Evolutionary conservation across 306 rosid genomes (phyloP).

Genomic region (Prinsepia uniflora): DNA sequence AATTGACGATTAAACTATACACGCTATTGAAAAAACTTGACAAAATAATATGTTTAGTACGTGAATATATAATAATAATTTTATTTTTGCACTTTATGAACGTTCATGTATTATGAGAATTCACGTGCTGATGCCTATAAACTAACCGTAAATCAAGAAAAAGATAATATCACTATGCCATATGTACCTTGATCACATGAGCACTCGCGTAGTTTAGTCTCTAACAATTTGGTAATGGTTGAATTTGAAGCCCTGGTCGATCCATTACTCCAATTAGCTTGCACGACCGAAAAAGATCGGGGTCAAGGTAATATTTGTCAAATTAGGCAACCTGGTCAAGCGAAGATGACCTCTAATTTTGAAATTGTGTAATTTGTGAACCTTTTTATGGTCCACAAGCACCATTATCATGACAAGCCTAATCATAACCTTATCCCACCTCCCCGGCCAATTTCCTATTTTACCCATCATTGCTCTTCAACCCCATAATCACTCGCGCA

Average conservation of each 20-base stretch:
- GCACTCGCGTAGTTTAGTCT: background rate
- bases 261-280: background rate
- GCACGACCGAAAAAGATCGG: background rate
- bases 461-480: background rate
- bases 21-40: too few species aligned
- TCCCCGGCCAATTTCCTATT: background rate
- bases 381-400: constrained; percentile 14
- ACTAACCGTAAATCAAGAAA: too few species aligned
- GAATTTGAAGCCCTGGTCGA: background rate
- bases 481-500: background rate
- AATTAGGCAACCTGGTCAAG: constrained; percentile 6
- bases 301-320: background rate
- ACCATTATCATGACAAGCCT: background rate
- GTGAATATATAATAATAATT: too few species aligned
- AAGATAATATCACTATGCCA: too few species aligned
- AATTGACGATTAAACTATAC: too few species aligned
- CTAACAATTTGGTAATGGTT: background rate
- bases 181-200: too few species aligned
- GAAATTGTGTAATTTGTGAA: background rate
- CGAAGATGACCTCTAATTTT: constrained; percentile 13
- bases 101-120: too few species aligned
- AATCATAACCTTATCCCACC: constrained; percentile 24
- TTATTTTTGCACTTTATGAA: too few species aligned
- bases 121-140: too few species aligned
- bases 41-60: too few species aligned